Evolutionary conservation across 176 grass and related monocot species (phyloP).

Genomic region (Canna indica): DNA sequence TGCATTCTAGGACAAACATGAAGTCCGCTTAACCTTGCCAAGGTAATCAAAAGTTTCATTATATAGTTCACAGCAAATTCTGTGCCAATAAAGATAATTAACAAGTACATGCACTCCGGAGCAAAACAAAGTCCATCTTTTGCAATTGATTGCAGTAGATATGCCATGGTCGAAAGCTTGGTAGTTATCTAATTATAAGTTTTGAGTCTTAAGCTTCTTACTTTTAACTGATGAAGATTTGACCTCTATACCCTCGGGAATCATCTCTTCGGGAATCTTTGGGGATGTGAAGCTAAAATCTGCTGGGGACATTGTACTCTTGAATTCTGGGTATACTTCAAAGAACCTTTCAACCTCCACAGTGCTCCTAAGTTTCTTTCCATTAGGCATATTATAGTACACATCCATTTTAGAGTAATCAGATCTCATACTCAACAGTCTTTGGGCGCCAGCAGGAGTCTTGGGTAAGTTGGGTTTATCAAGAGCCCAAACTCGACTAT

Average conservation of each 20-base stretch:
- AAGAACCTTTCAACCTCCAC: slow-evolving; percentile 72
- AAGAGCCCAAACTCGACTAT: slow-evolving; percentile 58
- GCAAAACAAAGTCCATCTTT: no score
- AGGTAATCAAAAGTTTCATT: no score
- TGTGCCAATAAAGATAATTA: no score
- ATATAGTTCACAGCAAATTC: no score
- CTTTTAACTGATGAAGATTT: slow-evolving; percentile 19
- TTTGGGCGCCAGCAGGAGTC: slow-evolving; percentile 52
- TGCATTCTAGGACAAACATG: no score
- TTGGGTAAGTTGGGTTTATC: slow-evolving; percentile 84
- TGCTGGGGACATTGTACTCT: slow-evolving; percentile 32
- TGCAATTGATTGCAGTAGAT: no score
- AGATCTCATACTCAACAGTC: slow-evolving; percentile 60
- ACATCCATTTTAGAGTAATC: slow-evolving; percentile 83
- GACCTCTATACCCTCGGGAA: slow-evolving; percentile 36
- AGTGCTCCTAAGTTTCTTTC: slow-evolving; percentile 45
- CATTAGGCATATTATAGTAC: slow-evolving; percentile 79
- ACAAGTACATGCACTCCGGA: no score
- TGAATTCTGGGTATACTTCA: slow-evolving; percentile 55
- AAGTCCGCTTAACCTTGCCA: no score
- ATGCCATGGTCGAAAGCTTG: background rate
- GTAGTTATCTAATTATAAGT: background rate
- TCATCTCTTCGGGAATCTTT: slow-evolving; percentile 62
- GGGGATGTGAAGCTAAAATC: slow-evolving; percentile 62
- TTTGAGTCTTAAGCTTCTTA: slow-evolving; percentile 26